A percentile compares a stretch with the other conserved stretches of the same genome.
These are phyloP conservation scores for Vitis vinifera DNA, from an alignment of 164 flowering plant species.

Conservation along the genomic window DNA sequence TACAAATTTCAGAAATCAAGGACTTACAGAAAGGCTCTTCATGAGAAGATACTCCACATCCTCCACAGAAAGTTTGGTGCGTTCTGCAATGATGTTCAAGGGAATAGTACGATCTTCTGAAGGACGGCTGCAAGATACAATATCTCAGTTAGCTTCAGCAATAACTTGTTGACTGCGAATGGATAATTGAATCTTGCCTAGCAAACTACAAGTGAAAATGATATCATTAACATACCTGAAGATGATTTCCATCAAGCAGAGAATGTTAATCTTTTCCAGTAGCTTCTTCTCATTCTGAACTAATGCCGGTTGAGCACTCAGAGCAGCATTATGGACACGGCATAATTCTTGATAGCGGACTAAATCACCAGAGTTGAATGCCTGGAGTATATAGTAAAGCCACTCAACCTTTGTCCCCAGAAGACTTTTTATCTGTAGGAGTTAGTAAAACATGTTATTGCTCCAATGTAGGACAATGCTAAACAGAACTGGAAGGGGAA, in stretches of 20 bases:
- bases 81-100: conserved; percentile 70
- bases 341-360: conserved; percentile 89
- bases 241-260: conserved; percentile 96
- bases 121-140: conserved; percentile 66
- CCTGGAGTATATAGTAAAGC: conserved; percentile 87
- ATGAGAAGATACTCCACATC: conserved; percentile 95
- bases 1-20: background rate
- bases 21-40: conserved; percentile 95
- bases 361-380: conserved; percentile 87
- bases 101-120: conserved; percentile 94
- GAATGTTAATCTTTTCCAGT: conserved; percentile 85
- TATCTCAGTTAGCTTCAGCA: background rate
- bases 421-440: conserved; percentile 74
- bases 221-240: conserved; percentile 55
- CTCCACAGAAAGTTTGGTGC: conserved; percentile 81
- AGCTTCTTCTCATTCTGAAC: conserved; percentile 86
- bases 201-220: background rate
- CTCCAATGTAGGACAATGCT: background rate
- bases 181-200: background rate
- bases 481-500: background rate
- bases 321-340: conserved; percentile 72
- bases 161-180: background rate
- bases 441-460: background rate
- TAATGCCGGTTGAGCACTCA: conserved; percentile 87
- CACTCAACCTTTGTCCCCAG: conserved; percentile 83